phyloP scores from a whole-genome alignment of 1,139 yeast species.

The Entelexis sorbosivorans region DNA sequence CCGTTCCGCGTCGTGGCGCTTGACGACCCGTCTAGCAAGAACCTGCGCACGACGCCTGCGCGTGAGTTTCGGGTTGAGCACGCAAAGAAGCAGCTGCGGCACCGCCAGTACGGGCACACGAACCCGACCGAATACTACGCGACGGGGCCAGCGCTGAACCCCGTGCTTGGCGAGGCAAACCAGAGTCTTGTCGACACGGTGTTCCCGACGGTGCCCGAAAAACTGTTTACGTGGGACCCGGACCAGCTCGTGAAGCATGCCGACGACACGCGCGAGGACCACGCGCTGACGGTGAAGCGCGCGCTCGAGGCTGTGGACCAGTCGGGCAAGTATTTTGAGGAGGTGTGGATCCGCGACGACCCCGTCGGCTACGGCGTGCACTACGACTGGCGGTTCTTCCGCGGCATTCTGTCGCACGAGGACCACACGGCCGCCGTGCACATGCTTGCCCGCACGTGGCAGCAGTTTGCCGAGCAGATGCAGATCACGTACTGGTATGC shows the following conservation, averaged over 20 bases:
- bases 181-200: constrained; percentile 8
- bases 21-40: constrained; percentile 11
- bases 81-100: constrained; percentile 11
- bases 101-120: constrained; percentile 16
- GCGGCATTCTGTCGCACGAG: constrained; percentile 34
- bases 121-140: constrained; percentile 8
- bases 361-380: constrained; percentile 34
- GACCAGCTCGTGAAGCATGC: not conserved
- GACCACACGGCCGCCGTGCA: constrained; percentile 20
- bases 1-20: constrained; percentile 27
- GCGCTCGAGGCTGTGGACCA: constrained; percentile 21
- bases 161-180: constrained; percentile 4
- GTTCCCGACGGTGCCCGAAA: constrained; percentile 8
- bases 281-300: constrained; percentile 23
- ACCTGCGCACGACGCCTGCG: constrained; percentile 12
- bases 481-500: constrained; percentile 52
- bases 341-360: constrained; percentile 25
- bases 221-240: constrained; percentile 14
- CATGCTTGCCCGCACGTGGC: constrained; percentile 45
- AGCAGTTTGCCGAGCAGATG: constrained; percentile 45
- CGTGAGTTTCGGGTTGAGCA: constrained; percentile 12
- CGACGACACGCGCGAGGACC: constrained; percentile 19
- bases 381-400: constrained; percentile 65
- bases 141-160: constrained; percentile 8
- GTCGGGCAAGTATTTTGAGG: constrained; percentile 27